Evolutionary conservation across 73 alveolate genomes (phyloP).

Genomic region (Paramecium caudatum): DNA sequence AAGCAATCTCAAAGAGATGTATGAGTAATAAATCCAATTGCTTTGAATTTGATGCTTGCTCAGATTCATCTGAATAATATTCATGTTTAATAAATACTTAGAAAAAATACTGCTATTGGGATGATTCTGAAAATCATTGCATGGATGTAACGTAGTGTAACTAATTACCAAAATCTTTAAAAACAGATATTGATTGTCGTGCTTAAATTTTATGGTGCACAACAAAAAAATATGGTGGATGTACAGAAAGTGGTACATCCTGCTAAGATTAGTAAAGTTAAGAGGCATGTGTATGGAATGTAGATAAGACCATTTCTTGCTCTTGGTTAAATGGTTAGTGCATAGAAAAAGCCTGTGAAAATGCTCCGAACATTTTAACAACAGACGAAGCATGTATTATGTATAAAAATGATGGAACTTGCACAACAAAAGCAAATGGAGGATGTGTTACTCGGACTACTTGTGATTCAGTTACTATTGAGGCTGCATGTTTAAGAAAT

Average conservation of each 20-base stretch:
- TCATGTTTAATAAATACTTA: background rate
- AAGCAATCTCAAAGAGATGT: constrained; percentile 25
- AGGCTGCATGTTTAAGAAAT: background rate
- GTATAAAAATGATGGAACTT: background rate
- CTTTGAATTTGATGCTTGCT: background rate
- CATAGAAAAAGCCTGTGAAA: background rate
- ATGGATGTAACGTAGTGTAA: background rate
- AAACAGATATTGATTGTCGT: background rate
- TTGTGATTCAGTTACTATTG: background rate
- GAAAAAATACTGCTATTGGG: background rate
- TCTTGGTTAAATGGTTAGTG: background rate
- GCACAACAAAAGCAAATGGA: constrained; percentile 25
- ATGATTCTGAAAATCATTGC: background rate
- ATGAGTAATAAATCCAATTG: background rate
- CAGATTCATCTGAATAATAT: background rate
- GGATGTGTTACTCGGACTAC: background rate
- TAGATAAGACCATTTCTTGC: background rate
- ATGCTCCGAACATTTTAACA: constrained; percentile 12
- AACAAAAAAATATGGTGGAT: background rate
- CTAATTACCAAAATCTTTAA: background rate
- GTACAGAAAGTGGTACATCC: constrained; percentile 1
- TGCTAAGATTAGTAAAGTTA: background rate
- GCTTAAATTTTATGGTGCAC: background rate
- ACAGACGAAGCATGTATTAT: background rate
- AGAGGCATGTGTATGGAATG: background rate